These are phyloP conservation scores for Catunica adiposa DNA, from an alignment of 2,329 filamentous ascomycete species.

Conservation along the genomic window DNA sequence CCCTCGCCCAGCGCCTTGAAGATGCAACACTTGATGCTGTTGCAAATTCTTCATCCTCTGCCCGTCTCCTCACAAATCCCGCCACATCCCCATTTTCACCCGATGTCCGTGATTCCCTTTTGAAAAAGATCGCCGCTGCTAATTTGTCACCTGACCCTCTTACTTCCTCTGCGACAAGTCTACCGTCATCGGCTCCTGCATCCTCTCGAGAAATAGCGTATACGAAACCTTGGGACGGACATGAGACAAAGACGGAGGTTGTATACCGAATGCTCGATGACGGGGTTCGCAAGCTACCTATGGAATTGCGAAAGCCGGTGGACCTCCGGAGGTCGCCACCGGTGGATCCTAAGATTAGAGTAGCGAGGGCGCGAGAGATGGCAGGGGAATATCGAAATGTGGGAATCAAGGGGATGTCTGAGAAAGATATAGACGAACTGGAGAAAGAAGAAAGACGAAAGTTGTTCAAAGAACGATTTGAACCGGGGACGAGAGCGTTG, in stretches of 20 bases:
- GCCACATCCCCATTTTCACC: conserved; percentile 44
- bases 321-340: conserved; percentile 34
- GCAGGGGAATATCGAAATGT: conserved; percentile 31
- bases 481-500: conserved; percentile 52
- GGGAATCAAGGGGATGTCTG: conserved; percentile 19
- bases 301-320: conserved; percentile 31
- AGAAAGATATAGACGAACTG: conserved; percentile 34
- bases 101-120: conserved; percentile 41
- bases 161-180: not conserved
- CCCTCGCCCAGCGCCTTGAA: conserved; percentile 33
- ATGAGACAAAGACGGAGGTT: conserved; percentile 56
- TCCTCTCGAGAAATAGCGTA: conserved; percentile 47
- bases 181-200: conserved; percentile 31
- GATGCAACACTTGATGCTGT: conserved; percentile 48
- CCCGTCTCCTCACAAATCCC: conserved; percentile 41
- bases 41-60: conserved; percentile 30
- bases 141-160: conserved; percentile 26
- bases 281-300: conserved; percentile 49
- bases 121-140: conserved; percentile 39
- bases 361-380: conserved; percentile 39
- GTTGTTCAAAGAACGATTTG: conserved; percentile 68
- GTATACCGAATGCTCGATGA: conserved; percentile 76
- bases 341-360: conserved; percentile 29
- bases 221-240: conserved; percentile 59
- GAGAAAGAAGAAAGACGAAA: conserved; percentile 54